Conservation (phyloP, 2,329 filamentous ascomycete genomes). For the Fusarium anguioides region DNA sequence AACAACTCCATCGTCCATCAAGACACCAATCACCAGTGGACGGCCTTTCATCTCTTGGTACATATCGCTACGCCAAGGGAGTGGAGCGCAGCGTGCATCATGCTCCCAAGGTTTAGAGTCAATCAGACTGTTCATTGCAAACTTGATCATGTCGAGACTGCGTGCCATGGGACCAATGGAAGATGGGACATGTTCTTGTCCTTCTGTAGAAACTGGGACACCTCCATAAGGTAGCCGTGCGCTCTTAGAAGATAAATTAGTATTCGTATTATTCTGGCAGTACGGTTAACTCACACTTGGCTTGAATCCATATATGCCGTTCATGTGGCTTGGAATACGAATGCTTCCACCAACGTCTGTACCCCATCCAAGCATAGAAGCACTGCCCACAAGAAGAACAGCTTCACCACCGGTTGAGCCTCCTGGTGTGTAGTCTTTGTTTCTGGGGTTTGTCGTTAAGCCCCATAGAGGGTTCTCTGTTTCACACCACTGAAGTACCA, state of each 20-base stretch:
- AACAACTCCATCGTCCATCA: conserved; percentile 1
- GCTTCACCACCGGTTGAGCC: conserved; percentile 3
- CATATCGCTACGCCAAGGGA: neutral
- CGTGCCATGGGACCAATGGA: conserved; percentile 3
- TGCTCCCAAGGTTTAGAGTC: neutral
- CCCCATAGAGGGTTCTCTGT: conserved; percentile 5
- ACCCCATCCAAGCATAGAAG: conserved; percentile 1
- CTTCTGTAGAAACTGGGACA: neutral
- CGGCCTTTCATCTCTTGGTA: neutral
- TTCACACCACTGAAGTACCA: neutral
- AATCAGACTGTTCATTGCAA: neutral
- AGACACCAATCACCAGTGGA: neutral
- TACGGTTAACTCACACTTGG: neutral
- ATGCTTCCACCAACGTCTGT: conserved; percentile 5
- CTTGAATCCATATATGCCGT: conserved; percentile 1
- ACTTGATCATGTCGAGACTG: neutral
- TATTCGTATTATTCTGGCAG: rapidly evolving
- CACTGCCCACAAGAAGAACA: neutral
- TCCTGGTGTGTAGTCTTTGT: neutral
- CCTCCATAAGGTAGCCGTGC: neutral
- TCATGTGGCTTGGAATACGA: conserved; percentile 5
- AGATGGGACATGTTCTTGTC: conserved; percentile 1
- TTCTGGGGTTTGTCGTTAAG: neutral
- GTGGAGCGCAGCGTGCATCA: neutral
- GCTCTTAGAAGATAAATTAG: neutral